Base-by-base conservation (phyloP, 805 yeast genomes). In the Sporopachydermia quercuum region DNA sequence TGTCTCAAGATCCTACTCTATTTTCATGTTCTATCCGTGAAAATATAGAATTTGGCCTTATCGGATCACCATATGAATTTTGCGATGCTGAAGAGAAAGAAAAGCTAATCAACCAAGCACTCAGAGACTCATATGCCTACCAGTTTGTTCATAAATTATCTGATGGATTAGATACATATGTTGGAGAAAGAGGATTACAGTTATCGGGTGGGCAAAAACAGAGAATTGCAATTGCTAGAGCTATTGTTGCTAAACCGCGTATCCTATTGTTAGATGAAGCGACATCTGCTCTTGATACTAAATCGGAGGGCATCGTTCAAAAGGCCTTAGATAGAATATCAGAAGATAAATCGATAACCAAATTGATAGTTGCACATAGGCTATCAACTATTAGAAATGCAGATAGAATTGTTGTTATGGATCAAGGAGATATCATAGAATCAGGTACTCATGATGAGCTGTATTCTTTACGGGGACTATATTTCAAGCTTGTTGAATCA, bases 201-300 rank as follows among this genome's bases (percentile, higher is more conserved):
- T 58, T 76, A 46, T 73, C 80, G 49, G 82, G 82, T 8, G 83
- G 82, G 5, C 82, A 76, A 47, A 72, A 68, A 50, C 82, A 76
- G 51, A 54, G 83, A 41, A 64, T 76, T n/a, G 76, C 80, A 6
- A 57, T 76, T 40, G 81, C 82, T 1, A 61, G 83, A 44, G 72
- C 80, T 1, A 56, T 76, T 37, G 61, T 76, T 34, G 55, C 68
- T 34, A 60, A 69, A 18, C 83, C 83, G 3, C 59, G 65, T 23
- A 62, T 76, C 6, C 56, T 76, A 37, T 61, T 76, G 5, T 55
- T 76, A 38, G 83, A 76, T 49, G 83, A 76, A 51, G 82, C 82
- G 3, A 76, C 82, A 0, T 72, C 79, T 5, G 81, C 81, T 0
- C 57, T 76, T 35, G 82, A 76, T 51, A 68, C 78, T 4, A 66